A percentile compares a stretch with the other conserved stretches of the same genome.
These are phyloP conservation scores for Amanita subjunquillea DNA, from an alignment of 768 basidiomycete genomes.

Conservation along the genomic window DNA sequence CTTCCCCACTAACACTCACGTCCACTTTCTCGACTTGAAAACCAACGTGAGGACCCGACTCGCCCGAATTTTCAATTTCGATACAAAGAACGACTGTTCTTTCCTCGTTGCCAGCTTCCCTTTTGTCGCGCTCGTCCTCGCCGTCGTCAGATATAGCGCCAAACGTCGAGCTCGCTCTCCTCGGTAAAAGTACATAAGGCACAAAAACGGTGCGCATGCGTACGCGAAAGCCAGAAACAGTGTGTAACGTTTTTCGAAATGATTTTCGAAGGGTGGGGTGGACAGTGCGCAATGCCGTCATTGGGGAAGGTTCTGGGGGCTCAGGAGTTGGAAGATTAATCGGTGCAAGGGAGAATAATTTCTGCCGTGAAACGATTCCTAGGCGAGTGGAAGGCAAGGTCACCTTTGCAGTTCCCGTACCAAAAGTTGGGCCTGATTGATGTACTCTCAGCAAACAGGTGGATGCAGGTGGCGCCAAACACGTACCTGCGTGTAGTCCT, in stretches of 20 bases:
- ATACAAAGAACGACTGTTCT: slow-evolving; percentile 84
- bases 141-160: slow-evolving; percentile 17
- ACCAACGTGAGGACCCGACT: slow-evolving; percentile 44
- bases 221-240: slow-evolving; percentile 77
- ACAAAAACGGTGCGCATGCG: slow-evolving; percentile 94
- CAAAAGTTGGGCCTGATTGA: slow-evolving; percentile 37
- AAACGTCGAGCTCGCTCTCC: slow-evolving; percentile 16
- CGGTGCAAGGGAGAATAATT: slow-evolving; percentile 53
- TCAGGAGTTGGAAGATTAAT: slow-evolving; percentile 30
- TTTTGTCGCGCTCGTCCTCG: slow-evolving; percentile 39
- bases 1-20: slow-evolving; percentile 63
- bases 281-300: slow-evolving; percentile 35
- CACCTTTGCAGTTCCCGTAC: slow-evolving; percentile 20
- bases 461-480: neutral
- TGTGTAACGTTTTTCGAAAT: slow-evolving; percentile 68
- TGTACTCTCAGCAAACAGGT: neutral
- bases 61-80: slow-evolving; percentile 79
- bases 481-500: slow-evolving; percentile 53
- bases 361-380: slow-evolving; percentile 55
- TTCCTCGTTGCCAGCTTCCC: slow-evolving; percentile 69
- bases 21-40: slow-evolving; percentile 72
- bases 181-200: slow-evolving; percentile 68
- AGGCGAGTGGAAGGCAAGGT: slow-evolving; percentile 63
- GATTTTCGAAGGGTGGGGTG: slow-evolving; percentile 76
- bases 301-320: slow-evolving; percentile 37